Conservation (phyloP, 2,329 filamentous ascomycete genomes). For the Chaetothyriales sp. region DNA sequence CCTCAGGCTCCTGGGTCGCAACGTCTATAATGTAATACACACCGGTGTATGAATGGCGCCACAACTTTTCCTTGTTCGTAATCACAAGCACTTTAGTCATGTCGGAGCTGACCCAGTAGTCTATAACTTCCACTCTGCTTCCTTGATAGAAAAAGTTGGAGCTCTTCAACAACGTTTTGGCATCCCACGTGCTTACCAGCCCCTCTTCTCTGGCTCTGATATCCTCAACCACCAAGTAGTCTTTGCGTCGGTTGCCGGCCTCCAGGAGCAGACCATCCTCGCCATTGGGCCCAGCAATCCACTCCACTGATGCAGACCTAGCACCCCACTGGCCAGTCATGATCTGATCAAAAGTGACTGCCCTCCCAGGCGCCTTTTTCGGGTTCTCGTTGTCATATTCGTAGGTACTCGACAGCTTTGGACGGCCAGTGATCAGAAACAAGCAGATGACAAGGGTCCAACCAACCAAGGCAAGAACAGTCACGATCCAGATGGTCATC, state of each 20-base stretch:
- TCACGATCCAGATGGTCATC: conserved; percentile 26
- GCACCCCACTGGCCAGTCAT: conserved; percentile 26
- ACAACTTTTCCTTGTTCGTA: conserved; percentile 58
- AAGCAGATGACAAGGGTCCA: conserved; percentile 32
- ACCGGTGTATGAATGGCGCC: conserved; percentile 77
- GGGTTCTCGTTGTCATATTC: conserved; percentile 21
- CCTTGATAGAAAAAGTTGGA: conserved; percentile 46
- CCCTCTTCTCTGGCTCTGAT: conserved; percentile 43
- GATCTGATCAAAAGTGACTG: conserved; percentile 29
- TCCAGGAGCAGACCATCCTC: conserved; percentile 73
- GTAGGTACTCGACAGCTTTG: conserved; percentile 19
- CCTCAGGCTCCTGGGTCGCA: conserved; percentile 56
- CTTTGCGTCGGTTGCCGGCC: conserved; percentile 44
- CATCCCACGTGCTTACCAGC: conserved; percentile 29
- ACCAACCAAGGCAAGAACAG: conserved; percentile 28
- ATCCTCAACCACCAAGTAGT: conserved; percentile 76
- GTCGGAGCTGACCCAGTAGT: conserved; percentile 63
- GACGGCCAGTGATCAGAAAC: conserved; percentile 25
- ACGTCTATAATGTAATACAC: conserved; percentile 90
- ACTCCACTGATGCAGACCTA: conserved; percentile 28
- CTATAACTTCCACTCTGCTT: conserved; percentile 39
- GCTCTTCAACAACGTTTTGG: conserved; percentile 61
- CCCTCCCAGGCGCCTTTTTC: conserved; percentile 25
- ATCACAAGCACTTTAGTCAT: conserved; percentile 75
- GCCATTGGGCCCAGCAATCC: conserved; percentile 33